Percentiles rank a stretch among this genome's conserved stretches.
phyloP scores from a whole-genome alignment of 2,329 filamentous ascomycete genomes.

The Penicillium sp. region DNA sequence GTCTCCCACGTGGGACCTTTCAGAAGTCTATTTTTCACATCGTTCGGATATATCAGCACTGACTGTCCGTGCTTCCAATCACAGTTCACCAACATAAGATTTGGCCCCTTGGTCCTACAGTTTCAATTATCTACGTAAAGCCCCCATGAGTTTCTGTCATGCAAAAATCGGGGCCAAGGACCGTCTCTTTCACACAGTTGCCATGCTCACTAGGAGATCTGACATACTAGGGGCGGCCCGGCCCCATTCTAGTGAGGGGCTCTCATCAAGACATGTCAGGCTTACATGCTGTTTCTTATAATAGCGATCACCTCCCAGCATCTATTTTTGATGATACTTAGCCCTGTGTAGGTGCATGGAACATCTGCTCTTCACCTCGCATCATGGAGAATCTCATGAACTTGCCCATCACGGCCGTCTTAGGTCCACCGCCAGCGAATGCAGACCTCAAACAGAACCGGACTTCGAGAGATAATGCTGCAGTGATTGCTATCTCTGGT shows the following conservation, averaged over 20 bases:
- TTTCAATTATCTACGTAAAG: neutral
- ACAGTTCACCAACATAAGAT: neutral
- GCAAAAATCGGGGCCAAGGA: neutral
- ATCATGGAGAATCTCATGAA: constrained; percentile 4
- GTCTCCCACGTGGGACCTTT: constrained; percentile 1
- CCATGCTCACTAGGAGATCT: too few species aligned
- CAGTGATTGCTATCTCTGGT: constrained; percentile 5
- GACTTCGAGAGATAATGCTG: constrained; percentile 1
- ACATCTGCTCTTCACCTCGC: neutral
- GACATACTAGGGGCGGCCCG: neutral
- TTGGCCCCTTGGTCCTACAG: neutral
- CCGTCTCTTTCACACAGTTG: neutral
- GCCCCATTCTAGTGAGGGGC: neutral
- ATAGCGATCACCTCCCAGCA: neutral
- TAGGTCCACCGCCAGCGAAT: constrained; percentile 7
- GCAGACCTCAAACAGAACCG: constrained; percentile 3
- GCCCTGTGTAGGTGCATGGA: neutral
- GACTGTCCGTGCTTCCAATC: neutral
- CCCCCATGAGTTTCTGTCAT: neutral
- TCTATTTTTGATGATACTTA: neutral
- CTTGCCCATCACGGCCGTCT: neutral
- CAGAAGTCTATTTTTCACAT: neutral
- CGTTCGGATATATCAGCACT: neutral
- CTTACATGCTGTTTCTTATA: neutral
- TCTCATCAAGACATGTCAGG: neutral